Evolutionary conservation across 164 flowering plant genomes (phyloP), one percentile per base, ranked within the genome.

Genomic region (Litsea cubeba): DNA sequence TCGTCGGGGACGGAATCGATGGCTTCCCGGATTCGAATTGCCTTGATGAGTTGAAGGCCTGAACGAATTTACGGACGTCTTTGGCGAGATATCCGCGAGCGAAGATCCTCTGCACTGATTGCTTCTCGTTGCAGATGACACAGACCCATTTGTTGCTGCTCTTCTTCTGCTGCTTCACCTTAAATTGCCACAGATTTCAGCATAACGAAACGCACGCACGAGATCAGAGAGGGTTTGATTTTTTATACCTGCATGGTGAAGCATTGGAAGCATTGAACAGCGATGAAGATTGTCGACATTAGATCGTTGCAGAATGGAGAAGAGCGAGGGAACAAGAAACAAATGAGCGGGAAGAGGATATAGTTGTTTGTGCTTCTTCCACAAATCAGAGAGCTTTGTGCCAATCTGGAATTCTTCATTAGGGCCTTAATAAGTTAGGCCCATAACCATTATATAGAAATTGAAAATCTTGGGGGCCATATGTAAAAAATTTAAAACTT

Each of bases 101-200:
- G 35, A 82, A 90, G 25, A 94, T 86, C 76, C 86, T 90, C 50
- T 83, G 77, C 0, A 88, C 86, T 2, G 97, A 92, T 68, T 94
- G 98, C 85, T 86, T 91, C 85, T 88, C 77, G 79, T 90, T 88
- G 90, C 98, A 94, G 26, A 94, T 83, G 71, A 84, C 95, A 79
- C 98, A 92, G 18, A 46, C 83, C 98, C 97, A 94, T 74, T 89
- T 92, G 88, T 90, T 89, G 82, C 88, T 84, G 85, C 95, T 89
- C 85, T 89, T 91, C 91, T 86, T 90, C 91, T 82, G 83, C 84
- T 94, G 96, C 89, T 92, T 91, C 88, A 92, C 98, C 97, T 94
- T 7, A 85, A 18, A 23, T 32, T 11, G 12, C 8, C 30, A 57
- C n/a, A 12, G 22, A 24, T 57, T 7, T 35, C 64, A 69, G 26